These are phyloP conservation scores for Vigna nakashimae DNA, from an alignment of 306 rosid genomes.

Conservation along the genomic window DNA sequence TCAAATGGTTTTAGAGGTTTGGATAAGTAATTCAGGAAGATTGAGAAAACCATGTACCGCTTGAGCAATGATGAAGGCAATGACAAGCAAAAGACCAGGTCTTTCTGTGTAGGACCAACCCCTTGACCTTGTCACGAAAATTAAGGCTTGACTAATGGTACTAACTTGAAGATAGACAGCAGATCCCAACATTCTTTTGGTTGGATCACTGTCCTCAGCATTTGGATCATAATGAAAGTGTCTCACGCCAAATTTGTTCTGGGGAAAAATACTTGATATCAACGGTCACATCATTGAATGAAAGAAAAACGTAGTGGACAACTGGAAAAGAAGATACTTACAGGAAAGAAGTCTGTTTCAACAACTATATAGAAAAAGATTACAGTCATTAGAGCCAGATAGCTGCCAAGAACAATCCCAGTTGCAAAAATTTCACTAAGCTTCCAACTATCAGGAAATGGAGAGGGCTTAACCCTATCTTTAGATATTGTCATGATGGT, in stretches of 20 bases:
- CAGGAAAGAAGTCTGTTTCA: conserved; percentile 61
- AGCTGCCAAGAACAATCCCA: conserved; percentile 70
- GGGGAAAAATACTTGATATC: conserved; percentile 26
- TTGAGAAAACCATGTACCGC: conserved; percentile 49
- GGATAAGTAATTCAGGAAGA: background rate
- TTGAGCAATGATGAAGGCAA: conserved; percentile 72
- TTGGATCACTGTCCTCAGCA: background rate
- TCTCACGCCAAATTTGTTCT: conserved; percentile 56
- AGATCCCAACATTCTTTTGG: conserved; percentile 54
- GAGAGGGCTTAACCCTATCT: conserved; percentile 82
- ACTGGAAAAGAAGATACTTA: conserved; percentile 42
- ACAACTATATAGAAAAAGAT: conserved; percentile 58
- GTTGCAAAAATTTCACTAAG: conserved; percentile 79
- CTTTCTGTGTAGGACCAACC: conserved; percentile 79
- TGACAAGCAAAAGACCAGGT: conserved; percentile 68
- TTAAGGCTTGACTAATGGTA: conserved; percentile 73
- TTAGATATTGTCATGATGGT: conserved; percentile 86
- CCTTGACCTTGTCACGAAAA: conserved; percentile 75
- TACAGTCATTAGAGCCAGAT: conserved; percentile 69
- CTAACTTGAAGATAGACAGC: conserved; percentile 84
- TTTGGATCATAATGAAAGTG: conserved; percentile 26
- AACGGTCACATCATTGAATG: background rate
- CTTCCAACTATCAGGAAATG: conserved; percentile 78
- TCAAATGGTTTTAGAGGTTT: conserved; percentile 7
- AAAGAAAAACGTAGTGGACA: background rate